Evolutionary conservation across 441 rosid species (phyloP).

Genomic region (Bruguiera hainesii): DNA sequence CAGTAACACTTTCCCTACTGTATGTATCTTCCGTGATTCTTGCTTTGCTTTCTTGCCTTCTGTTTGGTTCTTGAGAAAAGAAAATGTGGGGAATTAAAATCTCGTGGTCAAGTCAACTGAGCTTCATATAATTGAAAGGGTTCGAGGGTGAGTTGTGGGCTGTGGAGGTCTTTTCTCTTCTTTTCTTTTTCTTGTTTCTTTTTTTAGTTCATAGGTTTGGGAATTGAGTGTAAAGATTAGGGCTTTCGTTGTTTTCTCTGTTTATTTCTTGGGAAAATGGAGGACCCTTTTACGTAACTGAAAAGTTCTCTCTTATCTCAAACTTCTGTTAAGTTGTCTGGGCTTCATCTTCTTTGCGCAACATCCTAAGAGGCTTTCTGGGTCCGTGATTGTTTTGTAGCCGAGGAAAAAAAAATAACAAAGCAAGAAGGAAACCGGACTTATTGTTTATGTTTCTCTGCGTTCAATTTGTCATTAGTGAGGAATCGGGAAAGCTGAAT

Average conservation of each 20-base stretch:
- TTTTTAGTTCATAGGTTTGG: not conserved
- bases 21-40: slow-evolving; percentile 24
- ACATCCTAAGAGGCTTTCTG: not conserved
- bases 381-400: not conserved
- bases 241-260: not conserved
- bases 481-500: not conserved
- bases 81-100: not conserved
- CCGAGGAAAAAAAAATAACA: not conserved
- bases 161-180: too few species aligned
- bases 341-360: not conserved
- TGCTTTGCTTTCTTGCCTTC: not conserved
- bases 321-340: not conserved
- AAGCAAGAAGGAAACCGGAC: not conserved
- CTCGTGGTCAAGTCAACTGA: not conserved
- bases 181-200: too few species aligned
- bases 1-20: slow-evolving; percentile 97
- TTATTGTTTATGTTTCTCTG: not conserved
- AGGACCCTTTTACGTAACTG: not conserved
- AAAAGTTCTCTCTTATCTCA: not conserved
- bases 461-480: not conserved
- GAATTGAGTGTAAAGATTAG: not conserved
- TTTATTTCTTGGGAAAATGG: slow-evolving; percentile 18
- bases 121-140: not conserved
- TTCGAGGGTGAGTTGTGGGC: too few species aligned
- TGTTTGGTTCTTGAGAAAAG: slow-evolving; percentile 21